Percentiles rank a stretch among this genome's conserved stretches.
phyloP scores from a whole-genome alignment of 768 basidiomycete genomes.

The Boletus rubropictus region DNA sequence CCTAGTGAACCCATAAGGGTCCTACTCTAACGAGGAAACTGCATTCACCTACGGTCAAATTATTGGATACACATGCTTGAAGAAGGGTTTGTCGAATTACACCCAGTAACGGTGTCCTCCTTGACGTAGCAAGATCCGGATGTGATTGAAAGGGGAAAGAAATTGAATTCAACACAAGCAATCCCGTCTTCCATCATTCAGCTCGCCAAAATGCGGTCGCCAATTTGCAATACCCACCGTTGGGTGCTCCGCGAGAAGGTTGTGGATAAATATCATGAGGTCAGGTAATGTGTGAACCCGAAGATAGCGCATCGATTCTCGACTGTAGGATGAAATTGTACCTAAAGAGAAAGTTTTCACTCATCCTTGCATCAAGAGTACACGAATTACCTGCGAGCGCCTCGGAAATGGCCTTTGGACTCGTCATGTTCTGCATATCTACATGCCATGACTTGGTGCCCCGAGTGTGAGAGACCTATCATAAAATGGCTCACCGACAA shows the following conservation, averaged over 20 bases:
- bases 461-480: not conserved
- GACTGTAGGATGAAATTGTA: constrained; percentile 32
- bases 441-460: constrained; percentile 8
- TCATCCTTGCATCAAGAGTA: constrained; percentile 7
- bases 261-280: constrained; percentile 53
- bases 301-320: constrained; percentile 22
- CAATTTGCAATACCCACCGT: constrained; percentile 37
- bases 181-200: constrained; percentile 35
- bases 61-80: constrained; percentile 41
- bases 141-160: constrained; percentile 60
- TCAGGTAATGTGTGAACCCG: constrained; percentile 45
- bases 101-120: constrained; percentile 42
- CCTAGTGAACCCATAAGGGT: constrained; percentile 27
- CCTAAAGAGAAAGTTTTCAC: constrained; percentile 30
- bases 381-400: constrained; percentile 22
- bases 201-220: not conserved
- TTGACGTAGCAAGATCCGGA: constrained; percentile 34
- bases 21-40: not conserved
- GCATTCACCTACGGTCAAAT: constrained; percentile 41
- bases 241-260: constrained; percentile 44
- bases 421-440: constrained; percentile 49
- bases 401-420: constrained; percentile 32
- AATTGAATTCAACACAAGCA: constrained; percentile 63
- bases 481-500: constrained; percentile 46
- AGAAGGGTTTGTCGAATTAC: constrained; percentile 49